Evolutionary conservation across 768 basidiomycete genomes (phyloP).

Genomic region (Kwoniella mangroviensis): DNA sequence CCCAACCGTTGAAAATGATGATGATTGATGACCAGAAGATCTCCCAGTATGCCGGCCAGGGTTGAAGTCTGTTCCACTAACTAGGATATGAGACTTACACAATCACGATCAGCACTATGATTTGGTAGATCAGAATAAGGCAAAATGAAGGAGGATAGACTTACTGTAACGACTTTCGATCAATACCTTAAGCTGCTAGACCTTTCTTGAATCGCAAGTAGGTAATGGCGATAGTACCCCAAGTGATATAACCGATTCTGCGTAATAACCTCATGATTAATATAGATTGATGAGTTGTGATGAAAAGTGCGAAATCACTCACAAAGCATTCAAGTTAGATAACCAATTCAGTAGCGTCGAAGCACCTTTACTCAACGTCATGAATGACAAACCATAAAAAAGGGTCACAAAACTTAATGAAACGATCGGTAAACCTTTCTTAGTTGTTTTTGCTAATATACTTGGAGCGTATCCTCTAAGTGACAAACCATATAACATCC

Average conservation of each 20-base stretch:
- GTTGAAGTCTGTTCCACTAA: slow-evolving; percentile 31
- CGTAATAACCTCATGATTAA: slow-evolving; percentile 1
- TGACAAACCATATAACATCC: slow-evolving; percentile 35
- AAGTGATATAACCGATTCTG: slow-evolving; percentile 65
- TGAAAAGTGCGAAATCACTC: too few species aligned
- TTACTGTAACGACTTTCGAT: slow-evolving; percentile 69
- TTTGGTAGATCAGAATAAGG: too few species aligned
- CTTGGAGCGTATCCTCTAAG: slow-evolving; percentile 77
- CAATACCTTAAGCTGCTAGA: slow-evolving; percentile 75
- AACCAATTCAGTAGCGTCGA: slow-evolving; percentile 78
- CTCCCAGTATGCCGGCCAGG: slow-evolving; percentile 39
- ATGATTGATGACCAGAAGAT: slow-evolving; percentile 40
- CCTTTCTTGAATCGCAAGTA: slow-evolving; percentile 85
- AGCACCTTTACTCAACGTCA: slow-evolving; percentile 71
- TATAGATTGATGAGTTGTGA: too few species aligned
- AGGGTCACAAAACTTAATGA: slow-evolving; percentile 69
- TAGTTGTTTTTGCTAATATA: slow-evolving; percentile 72
- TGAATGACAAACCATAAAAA: slow-evolving; percentile 70
- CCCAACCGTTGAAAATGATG: slow-evolving; percentile 48
- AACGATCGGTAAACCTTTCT: slow-evolving; percentile 76
- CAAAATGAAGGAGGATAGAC: slow-evolving; percentile 64
- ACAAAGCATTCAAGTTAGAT: slow-evolving; percentile 68
- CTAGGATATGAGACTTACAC: too few species aligned
- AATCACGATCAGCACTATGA: too few species aligned
- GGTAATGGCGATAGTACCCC: slow-evolving; percentile 76